Base-by-base conservation (phyloP, 805 yeast genomes). In the Schwanniomyces polymorphus region DNA sequence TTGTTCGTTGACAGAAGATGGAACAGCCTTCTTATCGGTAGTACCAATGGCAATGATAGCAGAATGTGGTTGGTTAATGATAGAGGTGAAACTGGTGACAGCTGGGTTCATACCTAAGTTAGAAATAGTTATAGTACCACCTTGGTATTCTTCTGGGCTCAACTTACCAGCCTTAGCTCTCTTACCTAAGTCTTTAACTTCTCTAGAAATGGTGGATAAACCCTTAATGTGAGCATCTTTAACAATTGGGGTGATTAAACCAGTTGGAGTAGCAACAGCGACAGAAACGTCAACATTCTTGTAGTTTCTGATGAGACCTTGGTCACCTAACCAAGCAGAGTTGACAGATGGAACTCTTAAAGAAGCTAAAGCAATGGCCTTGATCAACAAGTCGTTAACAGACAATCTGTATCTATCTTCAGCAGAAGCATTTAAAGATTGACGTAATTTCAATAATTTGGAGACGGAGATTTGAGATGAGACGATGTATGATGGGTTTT, bases 21-120 rank as follows among this genome's bases (percentile, higher is more conserved):
- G 96, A 53, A 94, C 86, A 47, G 98, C 97, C 65, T 83, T 86
- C 78, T 89, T 90, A 68, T 87, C 90, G 51, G 86, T 84, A 33
- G 99, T 92, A 61, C 97, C 97, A 59, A 94, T 81, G 52, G 99
- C 99, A 60, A 94, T 74, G 63, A 94, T 94, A 43, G 97, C 85
- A 43, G 91, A 80, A 75, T 92, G 99, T 45, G 99, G 99, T 53
- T 97, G 98, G 82, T 94, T 94, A 70, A 94, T 85, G 72, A 94
- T 94, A 31, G 99, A 92, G 27, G 99, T 92, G 84, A 94, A 94
- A 67, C 86, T 64, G 55, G 84, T 79, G 41, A 92, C 97, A 46
- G 99, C 98, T 48, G 76, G 82, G 84, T 94, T 94, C 99, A 94
- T 94, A 67, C 99, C 99, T 80, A 94, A 79, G 86, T 94, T 94